Conservation (phyloP, 495 filamentous ascomycete genomes). For the Schizothecium vesticola region DNA sequence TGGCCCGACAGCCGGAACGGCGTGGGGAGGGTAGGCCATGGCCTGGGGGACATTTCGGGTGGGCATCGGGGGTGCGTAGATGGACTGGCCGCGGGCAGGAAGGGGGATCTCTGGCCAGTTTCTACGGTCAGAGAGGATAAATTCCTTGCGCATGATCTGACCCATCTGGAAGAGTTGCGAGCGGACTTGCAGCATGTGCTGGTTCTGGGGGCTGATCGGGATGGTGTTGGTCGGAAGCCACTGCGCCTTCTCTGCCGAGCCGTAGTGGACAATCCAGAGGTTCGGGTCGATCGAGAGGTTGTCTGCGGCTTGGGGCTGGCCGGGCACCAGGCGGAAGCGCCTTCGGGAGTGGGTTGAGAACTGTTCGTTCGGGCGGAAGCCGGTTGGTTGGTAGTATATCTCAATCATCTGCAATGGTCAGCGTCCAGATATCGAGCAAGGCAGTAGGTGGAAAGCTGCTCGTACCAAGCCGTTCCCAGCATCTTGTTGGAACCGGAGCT, state of each 20-base stretch:
- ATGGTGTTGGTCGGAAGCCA: conserved; percentile 63
- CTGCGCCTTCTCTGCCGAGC: conserved; percentile 62
- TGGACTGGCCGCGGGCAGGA: conserved; percentile 47
- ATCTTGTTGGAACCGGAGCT: conserved; percentile 64
- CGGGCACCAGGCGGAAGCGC: conserved; percentile 72
- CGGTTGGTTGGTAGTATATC: conserved; percentile 72
- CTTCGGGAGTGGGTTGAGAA: conserved; percentile 68
- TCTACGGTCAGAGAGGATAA: conserved; percentile 80
- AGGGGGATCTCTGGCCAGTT: conserved; percentile 85
- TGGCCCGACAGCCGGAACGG: conserved; percentile 32
- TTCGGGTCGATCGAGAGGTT: conserved; percentile 66
- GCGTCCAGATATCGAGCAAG: background rate
- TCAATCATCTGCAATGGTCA: conserved; percentile 55
- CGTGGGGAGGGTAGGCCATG: conserved; percentile 50
- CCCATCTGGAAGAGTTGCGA: conserved; percentile 69
- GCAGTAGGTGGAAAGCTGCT: conserved; percentile 1
- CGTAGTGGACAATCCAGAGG: conserved; percentile 94
- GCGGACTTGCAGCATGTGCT: conserved; percentile 57
- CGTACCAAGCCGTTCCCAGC: conserved; percentile 70
- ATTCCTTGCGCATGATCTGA: conserved; percentile 82
- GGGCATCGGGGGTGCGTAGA: conserved; percentile 32
- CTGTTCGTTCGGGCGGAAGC: conserved; percentile 65
- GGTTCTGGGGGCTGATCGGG: conserved; percentile 51
- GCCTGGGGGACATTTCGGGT: conserved; percentile 40
- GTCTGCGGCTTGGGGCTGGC: conserved; percentile 47